Conservation (phyloP, 805 yeast genomes). For the Cyberlindnera meyerae region DNA sequence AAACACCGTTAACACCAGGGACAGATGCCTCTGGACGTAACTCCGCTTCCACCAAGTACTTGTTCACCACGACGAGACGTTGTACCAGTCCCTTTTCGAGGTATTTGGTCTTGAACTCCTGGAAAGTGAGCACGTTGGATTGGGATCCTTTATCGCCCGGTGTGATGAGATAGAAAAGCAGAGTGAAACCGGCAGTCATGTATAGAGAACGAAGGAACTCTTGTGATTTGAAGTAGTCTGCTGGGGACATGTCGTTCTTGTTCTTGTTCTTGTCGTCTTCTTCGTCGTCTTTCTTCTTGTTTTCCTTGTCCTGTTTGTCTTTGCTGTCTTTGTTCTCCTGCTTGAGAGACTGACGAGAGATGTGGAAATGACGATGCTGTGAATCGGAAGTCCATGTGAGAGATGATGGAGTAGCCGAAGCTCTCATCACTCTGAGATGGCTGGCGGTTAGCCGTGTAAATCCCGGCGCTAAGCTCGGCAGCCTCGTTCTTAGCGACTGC, state of each 20-base stretch:
- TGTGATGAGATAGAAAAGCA: conserved; percentile 32
- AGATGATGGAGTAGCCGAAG: no score
- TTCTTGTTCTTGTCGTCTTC: conserved; percentile 19
- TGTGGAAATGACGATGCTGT: conserved; percentile 12
- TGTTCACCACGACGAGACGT: conserved; percentile 67
- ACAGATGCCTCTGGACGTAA: conserved; percentile 39
- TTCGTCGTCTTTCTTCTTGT: conserved; percentile 18
- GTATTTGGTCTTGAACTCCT: conserved; percentile 78
- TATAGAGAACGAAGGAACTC: conserved; percentile 37
- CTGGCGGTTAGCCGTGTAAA: no score
- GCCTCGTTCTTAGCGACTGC: conserved; percentile 2
- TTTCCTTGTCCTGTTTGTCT: conserved; percentile 10
- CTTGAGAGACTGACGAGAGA: conserved; percentile 1
- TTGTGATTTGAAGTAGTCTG: conserved; percentile 37
- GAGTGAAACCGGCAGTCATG: conserved; percentile 34
- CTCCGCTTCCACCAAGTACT: conserved; percentile 65
- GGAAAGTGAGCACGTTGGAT: conserved; percentile 48
- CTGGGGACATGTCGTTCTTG: conserved; percentile 26
- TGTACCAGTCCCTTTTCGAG: conserved; percentile 76
- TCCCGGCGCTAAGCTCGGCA: neutral
- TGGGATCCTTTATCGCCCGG: conserved; percentile 25
- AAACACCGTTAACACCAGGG: conserved; percentile 12
- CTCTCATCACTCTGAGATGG: no score
- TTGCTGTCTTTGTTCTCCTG: conserved; percentile 2
- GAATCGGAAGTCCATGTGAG: no score